Percentiles rank a stretch among this genome's conserved stretches.
Conservation (phyloP, 805 yeast species). For the Naumovozyma castellii region DNA sequence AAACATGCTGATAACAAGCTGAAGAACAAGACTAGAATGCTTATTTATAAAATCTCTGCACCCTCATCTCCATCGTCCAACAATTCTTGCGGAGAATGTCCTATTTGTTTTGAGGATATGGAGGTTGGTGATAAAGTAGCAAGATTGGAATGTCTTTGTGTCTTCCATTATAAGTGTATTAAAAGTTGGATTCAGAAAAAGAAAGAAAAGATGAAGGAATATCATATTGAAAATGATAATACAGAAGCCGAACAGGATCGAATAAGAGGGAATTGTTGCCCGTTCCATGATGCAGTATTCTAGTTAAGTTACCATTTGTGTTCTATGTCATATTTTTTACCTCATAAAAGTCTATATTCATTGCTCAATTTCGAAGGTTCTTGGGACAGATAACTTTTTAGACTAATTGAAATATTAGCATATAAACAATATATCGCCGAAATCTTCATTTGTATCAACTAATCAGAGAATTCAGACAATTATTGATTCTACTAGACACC, state of each 20-base stretch:
- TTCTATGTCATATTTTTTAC: too few relatives aligned
- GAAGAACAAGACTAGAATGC: constrained; percentile 58
- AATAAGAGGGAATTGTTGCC: constrained; percentile 38
- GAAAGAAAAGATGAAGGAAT: constrained; percentile 40
- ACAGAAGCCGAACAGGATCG: constrained; percentile 2
- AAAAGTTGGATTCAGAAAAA: constrained; percentile 83
- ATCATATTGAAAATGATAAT: background rate
- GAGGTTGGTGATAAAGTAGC: constrained; percentile 83
- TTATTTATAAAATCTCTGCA: constrained; percentile 49
- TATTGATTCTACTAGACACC: too few relatives aligned
- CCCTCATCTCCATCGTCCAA: background rate
- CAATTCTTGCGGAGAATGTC: constrained; percentile 51
- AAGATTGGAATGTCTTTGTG: constrained; percentile 85
- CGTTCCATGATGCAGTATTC: constrained; percentile 36
- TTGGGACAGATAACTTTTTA: too few relatives aligned
- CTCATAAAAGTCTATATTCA: too few relatives aligned
- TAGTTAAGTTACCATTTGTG: too few relatives aligned
- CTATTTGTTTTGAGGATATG: constrained; percentile 86
- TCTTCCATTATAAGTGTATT: constrained; percentile 86
- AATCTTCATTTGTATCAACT: too few relatives aligned
- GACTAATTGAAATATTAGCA: too few relatives aligned
- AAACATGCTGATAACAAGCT: constrained; percentile 35
- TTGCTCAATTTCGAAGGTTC: too few relatives aligned
- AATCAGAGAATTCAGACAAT: too few relatives aligned
- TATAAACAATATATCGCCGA: too few relatives aligned